Conservation (phyloP, 2,329 filamentous ascomycete genomes). For the Aspergillus sergii region DNA sequence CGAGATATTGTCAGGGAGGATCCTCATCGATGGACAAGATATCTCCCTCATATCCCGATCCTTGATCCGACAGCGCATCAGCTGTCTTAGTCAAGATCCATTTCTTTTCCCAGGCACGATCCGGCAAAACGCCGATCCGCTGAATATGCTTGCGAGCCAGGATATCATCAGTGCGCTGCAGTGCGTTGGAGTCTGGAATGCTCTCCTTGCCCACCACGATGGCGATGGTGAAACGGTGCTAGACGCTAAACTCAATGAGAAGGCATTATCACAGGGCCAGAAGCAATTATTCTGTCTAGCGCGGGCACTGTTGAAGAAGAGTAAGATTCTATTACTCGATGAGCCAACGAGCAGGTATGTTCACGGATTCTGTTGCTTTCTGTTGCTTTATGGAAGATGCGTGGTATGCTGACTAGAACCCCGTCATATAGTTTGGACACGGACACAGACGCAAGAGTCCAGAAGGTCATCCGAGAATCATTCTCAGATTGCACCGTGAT, state of each 20-base stretch:
- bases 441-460: constrained; percentile 19
- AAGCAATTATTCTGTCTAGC: constrained; percentile 73
- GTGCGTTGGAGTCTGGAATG: constrained; percentile 27
- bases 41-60: constrained; percentile 19
- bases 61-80: constrained; percentile 20
- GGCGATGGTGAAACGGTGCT: constrained; percentile 18
- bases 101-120: constrained; percentile 24
- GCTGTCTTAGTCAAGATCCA: constrained; percentile 30
- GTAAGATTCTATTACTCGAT: constrained; percentile 26
- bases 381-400: not conserved
- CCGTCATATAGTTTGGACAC: constrained; percentile 14
- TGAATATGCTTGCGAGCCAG: constrained; percentile 19
- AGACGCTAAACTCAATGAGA: constrained; percentile 36
- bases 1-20: constrained; percentile 27
- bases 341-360: constrained; percentile 27
- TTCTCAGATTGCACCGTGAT: constrained; percentile 20
- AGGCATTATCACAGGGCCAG: constrained; percentile 70
- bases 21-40: constrained; percentile 30
- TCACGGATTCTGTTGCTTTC: not conserved
- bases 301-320: constrained; percentile 57
- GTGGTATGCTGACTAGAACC: not conserved
- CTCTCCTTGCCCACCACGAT: constrained; percentile 11
- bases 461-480: constrained; percentile 16
- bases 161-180: constrained; percentile 26
- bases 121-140: constrained; percentile 32